Conservation (phyloP, 1,139 yeast species). For the Suzukiozyma palmioleophila region DNA sequence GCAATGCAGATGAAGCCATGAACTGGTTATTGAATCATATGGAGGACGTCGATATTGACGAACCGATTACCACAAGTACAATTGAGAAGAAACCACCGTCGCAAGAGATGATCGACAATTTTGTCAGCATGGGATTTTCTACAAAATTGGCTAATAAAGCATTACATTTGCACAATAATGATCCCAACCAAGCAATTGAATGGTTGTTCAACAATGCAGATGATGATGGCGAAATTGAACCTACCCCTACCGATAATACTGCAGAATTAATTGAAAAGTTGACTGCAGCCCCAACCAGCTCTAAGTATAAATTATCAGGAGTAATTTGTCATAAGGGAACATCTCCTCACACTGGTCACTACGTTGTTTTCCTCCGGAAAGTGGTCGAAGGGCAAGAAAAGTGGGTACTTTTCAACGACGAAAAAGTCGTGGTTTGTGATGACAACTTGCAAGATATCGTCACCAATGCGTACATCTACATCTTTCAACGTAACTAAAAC, state of each 20-base stretch:
- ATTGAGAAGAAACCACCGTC: constrained; percentile 16
- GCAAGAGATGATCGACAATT: constrained; percentile 43
- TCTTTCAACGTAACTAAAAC: constrained; percentile 43
- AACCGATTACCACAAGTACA: constrained; percentile 37
- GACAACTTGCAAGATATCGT: constrained; percentile 58
- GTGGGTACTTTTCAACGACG: constrained; percentile 93
- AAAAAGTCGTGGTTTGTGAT: constrained; percentile 72
- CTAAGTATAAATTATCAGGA: constrained; percentile 54
- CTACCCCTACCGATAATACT: constrained; percentile 9
- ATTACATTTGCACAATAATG: constrained; percentile 50
- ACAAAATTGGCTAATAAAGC: constrained; percentile 65
- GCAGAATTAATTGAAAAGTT: constrained; percentile 16
- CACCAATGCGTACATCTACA: constrained; percentile 59
- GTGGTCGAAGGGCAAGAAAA: constrained; percentile 34
- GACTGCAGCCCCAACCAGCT: constrained; percentile 2
- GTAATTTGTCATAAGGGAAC: constrained; percentile 92
- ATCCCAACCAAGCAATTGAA: constrained; percentile 75
- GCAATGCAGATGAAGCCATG: constrained; percentile 71
- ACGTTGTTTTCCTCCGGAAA: constrained; percentile 71
- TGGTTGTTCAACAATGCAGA: constrained; percentile 84
- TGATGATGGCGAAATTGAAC: constrained; percentile 39
- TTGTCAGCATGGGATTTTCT: constrained; percentile 78
- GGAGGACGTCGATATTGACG: constrained; percentile 80
- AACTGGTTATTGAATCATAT: constrained; percentile 87
- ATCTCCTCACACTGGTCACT: constrained; percentile 94